Conservation (phyloP, 1,139 yeast species). For the Zygosaccharomyces sapae region DNA sequence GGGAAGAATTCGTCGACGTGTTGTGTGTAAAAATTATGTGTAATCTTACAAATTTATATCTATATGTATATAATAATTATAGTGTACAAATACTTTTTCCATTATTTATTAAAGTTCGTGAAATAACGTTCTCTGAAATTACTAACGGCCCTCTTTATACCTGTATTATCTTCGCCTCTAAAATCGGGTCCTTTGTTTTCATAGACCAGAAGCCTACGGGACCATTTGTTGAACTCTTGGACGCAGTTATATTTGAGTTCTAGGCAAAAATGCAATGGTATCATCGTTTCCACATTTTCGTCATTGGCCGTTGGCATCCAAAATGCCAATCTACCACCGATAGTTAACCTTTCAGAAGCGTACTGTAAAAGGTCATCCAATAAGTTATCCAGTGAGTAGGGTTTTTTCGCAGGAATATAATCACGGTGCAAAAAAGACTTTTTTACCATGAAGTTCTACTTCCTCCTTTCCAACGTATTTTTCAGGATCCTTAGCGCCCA, state of each 20-base stretch:
- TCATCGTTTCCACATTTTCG: slow-evolving; percentile 61
- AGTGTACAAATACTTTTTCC: no score
- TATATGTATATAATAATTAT: no score
- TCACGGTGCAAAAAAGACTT: slow-evolving; percentile 74
- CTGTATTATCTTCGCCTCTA: slow-evolving; percentile 53
- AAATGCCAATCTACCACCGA: slow-evolving; percentile 77
- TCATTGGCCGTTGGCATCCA: slow-evolving; percentile 99
- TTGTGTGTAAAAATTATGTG: slow-evolving; percentile 14
- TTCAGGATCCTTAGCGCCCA: slow-evolving; percentile 73
- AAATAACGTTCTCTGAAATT: slow-evolving; percentile 82
- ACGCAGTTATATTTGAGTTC: slow-evolving; percentile 71
- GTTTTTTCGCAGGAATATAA: slow-evolving; percentile 89
- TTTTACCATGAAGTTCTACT: slow-evolving; percentile 67
- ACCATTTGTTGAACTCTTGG: slow-evolving; percentile 91
- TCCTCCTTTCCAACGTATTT: slow-evolving; percentile 60
- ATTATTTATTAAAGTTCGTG: slow-evolving; percentile 47
- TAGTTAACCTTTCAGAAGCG: slow-evolving; percentile 65
- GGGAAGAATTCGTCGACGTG: slow-evolving; percentile 15
- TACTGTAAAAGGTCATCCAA: slow-evolving; percentile 72
- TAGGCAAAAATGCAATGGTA: slow-evolving; percentile 74
- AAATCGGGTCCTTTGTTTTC: slow-evolving; percentile 58
- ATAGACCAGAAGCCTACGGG: slow-evolving; percentile 78
- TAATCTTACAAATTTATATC: neutral
- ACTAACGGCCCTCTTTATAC: slow-evolving; percentile 33
- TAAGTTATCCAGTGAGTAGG: slow-evolving; percentile 72